Evolutionary conservation across 345 rosid genomes (phyloP), one percentile per base, ranked within the genome.

Genomic region (Eucalyptus cloeziana): DNA sequence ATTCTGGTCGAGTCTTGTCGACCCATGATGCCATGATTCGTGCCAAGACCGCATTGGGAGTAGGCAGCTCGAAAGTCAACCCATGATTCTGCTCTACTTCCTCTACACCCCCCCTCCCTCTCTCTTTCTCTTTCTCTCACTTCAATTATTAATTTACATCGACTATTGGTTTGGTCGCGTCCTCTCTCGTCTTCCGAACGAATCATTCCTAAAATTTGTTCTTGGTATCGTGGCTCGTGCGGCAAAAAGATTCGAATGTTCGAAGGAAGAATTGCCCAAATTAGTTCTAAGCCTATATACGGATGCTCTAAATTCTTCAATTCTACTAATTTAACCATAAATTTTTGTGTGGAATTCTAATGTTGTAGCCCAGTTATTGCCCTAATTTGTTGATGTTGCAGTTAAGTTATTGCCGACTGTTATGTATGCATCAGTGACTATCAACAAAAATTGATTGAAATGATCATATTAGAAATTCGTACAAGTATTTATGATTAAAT

Each of bases 401-500:
- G 6, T n/a, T 27, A 7, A 64, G 8, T 64, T n/a, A 15, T 62
- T 14, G 19, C 37, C 7, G 4, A 62, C 5, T 0, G 10, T 4
- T 13, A 62, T 0, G 10, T 62, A 52, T 52, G 21, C 1, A 52
- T 52, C 3, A 30, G 0, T 9, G 0, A 13, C 14, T 62, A 30
- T 30, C 3, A 7, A 3, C 0, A 1, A 14, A 64, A 64, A n/a
- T n/a, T 64, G 5, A 14, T 15, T 3, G 0, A 0, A 14, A 64
- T 4, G 40, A 64, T 64, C 5, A 64, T n/a, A n/a, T 64, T n/a
- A 8, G 5, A 64, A n/a, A n/a, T 64, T 15, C 5, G 2, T 16
- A 3, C 11, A n/a, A 14, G 7, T n/a, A 17, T 2, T n/a, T 64
- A 14, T 0, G 40, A n/a, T n/a, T 12, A 15, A 64, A 64, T 64